Conservation (phyloP, 2,329 filamentous ascomycete species). For the Ophiostoma sp. region DNA sequence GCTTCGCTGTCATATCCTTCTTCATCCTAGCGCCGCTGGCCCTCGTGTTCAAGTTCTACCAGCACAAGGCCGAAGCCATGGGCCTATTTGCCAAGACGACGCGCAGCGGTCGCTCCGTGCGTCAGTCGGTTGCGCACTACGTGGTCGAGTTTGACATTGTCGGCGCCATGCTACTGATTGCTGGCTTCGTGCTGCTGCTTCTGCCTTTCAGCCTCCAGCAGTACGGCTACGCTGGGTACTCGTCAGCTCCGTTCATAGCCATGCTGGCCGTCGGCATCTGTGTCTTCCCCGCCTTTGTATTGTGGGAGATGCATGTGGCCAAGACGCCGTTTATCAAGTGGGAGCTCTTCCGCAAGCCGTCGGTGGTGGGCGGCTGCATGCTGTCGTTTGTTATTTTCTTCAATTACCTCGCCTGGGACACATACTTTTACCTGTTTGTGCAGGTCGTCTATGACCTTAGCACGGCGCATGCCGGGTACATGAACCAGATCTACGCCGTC, state of each 20-base stretch:
- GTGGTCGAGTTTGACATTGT: conserved; percentile 57
- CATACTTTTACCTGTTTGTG: conserved; percentile 29
- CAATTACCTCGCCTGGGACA: conserved; percentile 29
- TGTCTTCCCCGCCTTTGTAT: conserved; percentile 36
- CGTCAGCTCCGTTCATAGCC: conserved; percentile 39
- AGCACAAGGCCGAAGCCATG: conserved; percentile 52
- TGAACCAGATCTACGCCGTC: conserved; percentile 28
- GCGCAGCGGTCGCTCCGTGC: conserved; percentile 40
- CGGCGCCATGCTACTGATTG: conserved; percentile 56
- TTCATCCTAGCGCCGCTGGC: conserved; percentile 54
- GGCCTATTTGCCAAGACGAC: conserved; percentile 42
- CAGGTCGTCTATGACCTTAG: conserved; percentile 29
- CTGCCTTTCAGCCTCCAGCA: conserved; percentile 59
- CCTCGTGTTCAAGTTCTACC: conserved; percentile 52
- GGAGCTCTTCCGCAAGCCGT: conserved; percentile 44
- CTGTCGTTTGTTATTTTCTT: conserved; percentile 24
- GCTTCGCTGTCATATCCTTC: conserved; percentile 59
- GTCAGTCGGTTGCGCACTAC: conserved; percentile 49
- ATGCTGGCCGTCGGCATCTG: conserved; percentile 38
- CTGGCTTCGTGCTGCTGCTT: conserved; percentile 59
- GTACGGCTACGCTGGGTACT: conserved; percentile 40
- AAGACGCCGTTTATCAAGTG: conserved; percentile 39
- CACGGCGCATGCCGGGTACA: conserved; percentile 27
- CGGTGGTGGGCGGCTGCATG: conserved; percentile 36
- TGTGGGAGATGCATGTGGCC: conserved; percentile 38